These are phyloP conservation scores for Aspergillus nomiae DNA, from an alignment of 2,329 filamentous ascomycete species.

Conservation along the genomic window DNA sequence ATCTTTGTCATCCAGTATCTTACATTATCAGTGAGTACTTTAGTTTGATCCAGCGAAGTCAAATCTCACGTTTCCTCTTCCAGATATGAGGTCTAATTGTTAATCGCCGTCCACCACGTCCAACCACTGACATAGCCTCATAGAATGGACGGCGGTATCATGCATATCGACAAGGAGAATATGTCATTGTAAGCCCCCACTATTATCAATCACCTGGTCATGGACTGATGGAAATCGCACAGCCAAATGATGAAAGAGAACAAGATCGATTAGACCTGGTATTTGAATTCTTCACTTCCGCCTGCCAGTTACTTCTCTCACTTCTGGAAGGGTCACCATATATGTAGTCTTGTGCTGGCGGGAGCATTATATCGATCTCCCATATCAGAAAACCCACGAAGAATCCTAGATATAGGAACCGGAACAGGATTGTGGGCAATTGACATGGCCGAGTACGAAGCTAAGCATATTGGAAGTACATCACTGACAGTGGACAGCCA, in stretches of 20 bases:
- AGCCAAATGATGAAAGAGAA: slow-evolving; percentile 40
- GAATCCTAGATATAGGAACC: slow-evolving; percentile 43
- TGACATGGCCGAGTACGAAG: slow-evolving; percentile 34
- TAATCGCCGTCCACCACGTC: background rate
- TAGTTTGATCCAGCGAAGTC: background rate
- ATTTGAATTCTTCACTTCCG: background rate
- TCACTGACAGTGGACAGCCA: slow-evolving; percentile 14
- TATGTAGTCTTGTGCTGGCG: slow-evolving; percentile 32
- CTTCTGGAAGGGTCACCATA: slow-evolving; percentile 27
- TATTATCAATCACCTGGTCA: background rate
- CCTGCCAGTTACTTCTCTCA: background rate
- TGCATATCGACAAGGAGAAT: slow-evolving; percentile 25
- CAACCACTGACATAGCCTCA: background rate
- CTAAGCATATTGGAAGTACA: background rate
- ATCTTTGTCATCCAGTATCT: slow-evolving; percentile 20
- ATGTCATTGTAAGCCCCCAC: slow-evolving; percentile 21
- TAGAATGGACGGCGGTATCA: slow-evolving; percentile 30
- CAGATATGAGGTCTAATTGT: slow-evolving; percentile 16
- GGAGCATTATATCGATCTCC: slow-evolving; percentile 34
- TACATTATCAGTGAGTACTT: slow-evolving; percentile 20
- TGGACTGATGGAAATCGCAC: background rate
- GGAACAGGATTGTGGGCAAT: slow-evolving; percentile 44
- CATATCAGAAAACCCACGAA: slow-evolving; percentile 23
- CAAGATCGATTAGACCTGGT: slow-evolving; percentile 38
- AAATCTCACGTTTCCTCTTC: background rate